Base-by-base conservation (phyloP, 2,329 filamentous ascomycete genomes). In the Chrysoporthe deuterocubensis region DNA sequence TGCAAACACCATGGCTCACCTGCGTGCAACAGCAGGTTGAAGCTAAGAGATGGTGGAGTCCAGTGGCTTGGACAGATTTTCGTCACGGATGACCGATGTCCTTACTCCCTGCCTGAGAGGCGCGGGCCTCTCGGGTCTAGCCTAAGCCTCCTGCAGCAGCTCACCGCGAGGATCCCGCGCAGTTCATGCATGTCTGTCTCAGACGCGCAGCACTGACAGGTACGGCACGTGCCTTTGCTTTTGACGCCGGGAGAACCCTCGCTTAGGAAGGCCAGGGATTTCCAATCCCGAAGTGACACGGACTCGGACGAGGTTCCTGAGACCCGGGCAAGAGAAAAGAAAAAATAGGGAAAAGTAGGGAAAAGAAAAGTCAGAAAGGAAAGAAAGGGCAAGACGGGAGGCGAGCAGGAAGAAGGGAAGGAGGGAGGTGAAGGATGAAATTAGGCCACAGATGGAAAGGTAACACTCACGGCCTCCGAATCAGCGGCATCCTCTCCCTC, bases 401-500 rank as follows among this genome's bases (percentile, higher is more conserved):
- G 56, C 9, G 11, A 64, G 18, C 34, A 14, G 43, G 32, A 40
- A 46, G 14, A 57, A 6, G 7, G 16, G 4, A 21, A 3, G 11
- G 16, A 34, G 34, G 43, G 43, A 9, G 16, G 40, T 11, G 16
- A n/a, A 52, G 48, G 2, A 16, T 46, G 4, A n/a, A 16, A 26
- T 13, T 14, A 3, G 21, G 54, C 32, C 54, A 21, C 54, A 40
- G 34, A 32, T 7, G 50, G 32, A 37, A 56, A 63, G 48, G 14
- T 67, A 63, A 18, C 14, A 83, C 85, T 82, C 69, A 87, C 85
- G 77, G 83, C 71, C 86, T 78, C 71, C 85, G 76, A 58, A 79
- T 78, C 63, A 88, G 74, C 58, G 85, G 85, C 83, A 88, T 85
- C 76, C 81, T 80, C 66, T 76, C 77, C 74, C 87, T 78, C 5